phyloP scores from a whole-genome alignment of 345 rosid genomes.

The Arabis alpina region DNA sequence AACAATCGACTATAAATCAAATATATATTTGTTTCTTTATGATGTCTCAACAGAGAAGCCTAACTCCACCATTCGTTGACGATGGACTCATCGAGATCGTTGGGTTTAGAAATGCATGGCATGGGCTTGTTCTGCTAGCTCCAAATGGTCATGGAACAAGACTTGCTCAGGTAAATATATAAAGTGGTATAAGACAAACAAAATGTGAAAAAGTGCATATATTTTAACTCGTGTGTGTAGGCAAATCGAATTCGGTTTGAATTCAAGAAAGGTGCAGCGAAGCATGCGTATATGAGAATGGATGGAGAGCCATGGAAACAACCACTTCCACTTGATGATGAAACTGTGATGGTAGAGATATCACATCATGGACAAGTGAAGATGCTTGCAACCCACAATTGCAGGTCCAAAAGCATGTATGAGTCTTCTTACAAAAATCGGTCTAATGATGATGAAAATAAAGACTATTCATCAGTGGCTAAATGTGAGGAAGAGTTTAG shows the following conservation, averaged over 20 bases:
- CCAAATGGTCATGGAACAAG: slow-evolving; percentile 95
- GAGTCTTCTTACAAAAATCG: slow-evolving; percentile 46
- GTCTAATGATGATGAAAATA: slow-evolving; percentile 44
- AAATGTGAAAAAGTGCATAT: not conserved
- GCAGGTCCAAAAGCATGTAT: slow-evolving; percentile 63
- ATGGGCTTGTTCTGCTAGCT: slow-evolving; percentile 81
- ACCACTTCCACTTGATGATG: slow-evolving; percentile 75
- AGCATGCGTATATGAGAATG: slow-evolving; percentile 87
- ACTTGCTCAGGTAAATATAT: slow-evolving; percentile 47
- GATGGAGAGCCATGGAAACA: slow-evolving; percentile 99
- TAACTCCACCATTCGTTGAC: slow-evolving; percentile 88
- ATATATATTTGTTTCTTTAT: too few species aligned
- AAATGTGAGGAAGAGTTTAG: slow-evolving; percentile 48
- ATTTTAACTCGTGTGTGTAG: slow-evolving; percentile 47
- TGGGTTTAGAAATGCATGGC: slow-evolving; percentile 99
- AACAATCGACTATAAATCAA: not conserved
- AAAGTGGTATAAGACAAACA: not conserved
- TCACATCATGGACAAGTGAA: slow-evolving; percentile 92
- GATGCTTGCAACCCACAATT: slow-evolving; percentile 80
- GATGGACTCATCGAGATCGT: slow-evolving; percentile 85
- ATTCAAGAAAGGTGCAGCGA: slow-evolving; percentile 80
- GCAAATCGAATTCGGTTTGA: slow-evolving; percentile 82
- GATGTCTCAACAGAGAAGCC: slow-evolving; percentile 54
- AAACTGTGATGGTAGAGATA: slow-evolving; percentile 83
- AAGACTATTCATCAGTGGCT: slow-evolving; percentile 37